Base-by-base conservation (phyloP, 495 filamentous ascomycete species). In the Podospora didyma region DNA sequence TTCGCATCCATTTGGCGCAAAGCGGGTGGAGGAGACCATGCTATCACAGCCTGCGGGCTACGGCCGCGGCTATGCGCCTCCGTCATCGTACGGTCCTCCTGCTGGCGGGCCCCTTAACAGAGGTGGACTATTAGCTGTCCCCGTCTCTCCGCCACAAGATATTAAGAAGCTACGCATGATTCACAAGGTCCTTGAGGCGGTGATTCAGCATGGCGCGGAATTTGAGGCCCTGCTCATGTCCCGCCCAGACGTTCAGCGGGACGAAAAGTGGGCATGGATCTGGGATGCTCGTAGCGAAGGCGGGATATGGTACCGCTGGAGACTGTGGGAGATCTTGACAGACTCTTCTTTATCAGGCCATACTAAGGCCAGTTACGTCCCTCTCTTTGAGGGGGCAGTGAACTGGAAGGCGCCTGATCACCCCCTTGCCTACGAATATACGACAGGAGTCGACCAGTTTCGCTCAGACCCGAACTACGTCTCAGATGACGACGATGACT, bases 221-320 rank as follows among this genome's bases (percentile, higher is more conserved):
- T 96, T 97, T 54, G 94, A 99, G 65, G 92, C 92, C 4, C 77
- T 96, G 1, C 81, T 99, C 2, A 97, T 97, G 94, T 87, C 82
- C 35, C 78, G 86, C 17, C 85, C 84, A 0, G 83, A 88, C 37
- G 88, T 97, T 2, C 89, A 93, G 59, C 77, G 72, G 22, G 88
- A 96, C 37, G 88, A 93, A 61, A 92, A 86, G 65, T 99, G 92
- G 86, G 88, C 90, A 0, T 99, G 90, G 89, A 70, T 99, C 3
- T 99, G 88, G 87, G 89, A 99, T 70, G 78, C 93, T 24, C 79
- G 90, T 48, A 90, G 89, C 61, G 71, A 84, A 49, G 87, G 85
- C 7, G 89, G 88, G 7, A 81, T 92, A 4, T 97, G 89, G 75
- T 97, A 96, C 70, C 84, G 92, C 16, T 97, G 90, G 89, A 87